Base-by-base conservation (phyloP, 805 yeast genomes). In the Metschnikowia colocasiae region DNA sequence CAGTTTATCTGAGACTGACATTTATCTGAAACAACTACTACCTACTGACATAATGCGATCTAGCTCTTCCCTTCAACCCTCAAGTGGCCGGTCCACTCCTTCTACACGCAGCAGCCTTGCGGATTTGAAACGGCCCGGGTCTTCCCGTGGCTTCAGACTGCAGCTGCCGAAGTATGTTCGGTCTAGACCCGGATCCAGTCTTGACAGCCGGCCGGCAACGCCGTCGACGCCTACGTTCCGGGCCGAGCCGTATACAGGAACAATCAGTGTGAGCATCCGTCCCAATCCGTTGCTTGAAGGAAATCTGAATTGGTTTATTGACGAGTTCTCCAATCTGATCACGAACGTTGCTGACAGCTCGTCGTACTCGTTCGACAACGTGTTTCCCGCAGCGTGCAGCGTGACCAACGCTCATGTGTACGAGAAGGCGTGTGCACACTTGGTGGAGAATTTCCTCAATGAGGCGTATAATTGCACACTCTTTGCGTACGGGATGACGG, bases 401-500 rank as follows among this genome's bases (percentile, higher is more conserved):
- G 48, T 69, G 6, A 60, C 76, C 25, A 90, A 88, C 62, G 52
- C 59, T 3, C 76, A 78, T 18, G 87, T 92, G 2, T 92, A 87
- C 62, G 67, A 68, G 16, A 62, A 64, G 12, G 70, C 68, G 73
- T 41, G 95, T 80, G 40, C 74, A 59, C 55, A 80, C 72, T 30
- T 75, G 76, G 63, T 82, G 75, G 32, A 69, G 60, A 52, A 79
- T 75, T 61, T 81, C 79, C 51, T 74, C 75, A 56, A 63, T 37
- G 82, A 82, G 13, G 97, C 96, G 0, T 91, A 69, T 63, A 89
- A 89, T 59, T 91, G 91, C 13, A 90, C 97, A 0, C 81, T 91
- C 0, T 89, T 92, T 63, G 97, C 98, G 0, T 89, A 89, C 59
- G 97, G 97, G 30, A 87, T 87, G 89, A 89, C 97, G 0, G 96